Evolutionary conservation across 352 stramenopile species (phyloP).

Genomic region (Phytophthora constricta): DNA sequence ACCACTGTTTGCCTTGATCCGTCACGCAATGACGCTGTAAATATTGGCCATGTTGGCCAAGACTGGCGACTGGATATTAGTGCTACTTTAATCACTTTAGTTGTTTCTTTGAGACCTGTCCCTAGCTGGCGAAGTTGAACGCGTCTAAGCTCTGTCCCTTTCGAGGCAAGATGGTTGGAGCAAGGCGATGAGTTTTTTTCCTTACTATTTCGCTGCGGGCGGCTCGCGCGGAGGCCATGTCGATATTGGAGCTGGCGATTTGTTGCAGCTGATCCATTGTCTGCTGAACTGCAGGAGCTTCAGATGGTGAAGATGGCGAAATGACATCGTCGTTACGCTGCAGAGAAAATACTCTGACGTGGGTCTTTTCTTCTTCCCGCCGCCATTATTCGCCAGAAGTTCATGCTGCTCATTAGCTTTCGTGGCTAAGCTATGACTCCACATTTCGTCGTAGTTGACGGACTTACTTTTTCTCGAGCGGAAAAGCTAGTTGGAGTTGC

Average conservation of each 20-base stretch:
- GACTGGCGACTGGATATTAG: too few species aligned
- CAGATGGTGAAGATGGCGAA: background rate
- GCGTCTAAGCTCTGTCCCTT: constrained; percentile 36
- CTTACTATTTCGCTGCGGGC: constrained; percentile 4
- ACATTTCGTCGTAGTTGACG: constrained; percentile 71
- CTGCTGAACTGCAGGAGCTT: constrained; percentile 4
- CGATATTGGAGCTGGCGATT: constrained; percentile 37
- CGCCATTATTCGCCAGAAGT: background rate
- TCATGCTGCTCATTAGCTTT: constrained; percentile 29
- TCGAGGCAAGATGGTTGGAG: constrained; percentile 40
- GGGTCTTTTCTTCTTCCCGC: constrained; percentile 25
- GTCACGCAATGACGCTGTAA: too few species aligned
- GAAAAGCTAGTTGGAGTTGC: constrained; percentile 24
- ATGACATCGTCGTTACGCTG: constrained; percentile 9
- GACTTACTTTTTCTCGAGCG: constrained; percentile 15
- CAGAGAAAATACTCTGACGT: constrained; percentile 16
- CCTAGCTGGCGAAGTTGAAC: constrained; percentile 50
- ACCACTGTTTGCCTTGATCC: too few species aligned
- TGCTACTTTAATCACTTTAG: too few species aligned
- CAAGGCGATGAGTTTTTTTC: constrained; percentile 48
- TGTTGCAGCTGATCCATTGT: constrained; percentile 35
- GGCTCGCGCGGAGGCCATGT: constrained; percentile 35
- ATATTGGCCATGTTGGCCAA: too few species aligned
- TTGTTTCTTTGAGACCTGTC: too few species aligned
- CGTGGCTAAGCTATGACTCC: constrained; percentile 54